Evolutionary conservation across 352 stramenopile species (phyloP), one percentile per base, ranked within the genome.

Genomic region (Globisporangium nagaii): DNA sequence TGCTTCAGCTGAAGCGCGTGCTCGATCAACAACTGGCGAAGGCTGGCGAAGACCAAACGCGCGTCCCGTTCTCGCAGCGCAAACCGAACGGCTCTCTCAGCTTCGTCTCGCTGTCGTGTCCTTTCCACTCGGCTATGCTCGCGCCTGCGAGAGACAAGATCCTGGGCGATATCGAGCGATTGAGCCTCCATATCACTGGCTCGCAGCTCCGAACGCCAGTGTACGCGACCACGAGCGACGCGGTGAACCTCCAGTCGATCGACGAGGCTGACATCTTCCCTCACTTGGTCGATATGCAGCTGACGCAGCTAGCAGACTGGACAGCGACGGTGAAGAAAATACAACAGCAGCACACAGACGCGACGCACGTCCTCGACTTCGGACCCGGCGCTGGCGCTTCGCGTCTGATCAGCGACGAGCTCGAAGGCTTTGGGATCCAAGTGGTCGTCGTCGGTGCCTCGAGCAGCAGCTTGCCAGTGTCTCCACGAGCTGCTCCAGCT

Each of bases 301-400:
- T 95, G 28, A 63, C 73, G 12, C 41, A 88, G 44, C 51, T 75
- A 0, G 75, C 79, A 11, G 74, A 92, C 58, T 89, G 84, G 78
- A 67, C 70, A 0, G 60, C 63, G 12, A 90, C 83, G 15, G 80
- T 69, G 60, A 25, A 55, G 47, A 62, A 68, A 25, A 63, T 84
- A 19, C 63, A 62, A 1, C 39, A 69, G 34, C 49, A 59, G 27
- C 66, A 86, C 56, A 20, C 53, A 10, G 53, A 70, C n/a, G 53
- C 70, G 19, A 92, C 76, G 1, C 80, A 93, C 30, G 56, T 95
- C 37, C 65, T 92, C 7, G 86, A 94, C 37, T 92, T 94, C 52
- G 84, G 84, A 6, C 73, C 84, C 0, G 73, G 78, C 24, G 53
- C 72, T 13, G 79, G 84, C n/a, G 78, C 71, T 6, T 62, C 77